Conservation (phyloP, 2,329 filamentous ascomycete genomes). For the Elsinoe australis region DNA sequence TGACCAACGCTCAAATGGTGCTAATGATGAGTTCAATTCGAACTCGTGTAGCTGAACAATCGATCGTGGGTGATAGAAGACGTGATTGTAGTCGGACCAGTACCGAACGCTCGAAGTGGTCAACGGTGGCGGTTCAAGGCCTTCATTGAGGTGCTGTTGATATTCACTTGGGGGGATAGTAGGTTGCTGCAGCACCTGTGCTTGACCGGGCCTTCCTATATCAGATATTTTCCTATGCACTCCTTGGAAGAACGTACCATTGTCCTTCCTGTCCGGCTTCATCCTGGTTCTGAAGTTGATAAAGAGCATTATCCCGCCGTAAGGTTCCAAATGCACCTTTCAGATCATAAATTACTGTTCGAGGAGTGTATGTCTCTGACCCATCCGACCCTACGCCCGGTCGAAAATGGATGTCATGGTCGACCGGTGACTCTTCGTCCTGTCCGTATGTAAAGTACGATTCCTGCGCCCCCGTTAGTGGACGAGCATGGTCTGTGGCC, state of each 20-base stretch:
- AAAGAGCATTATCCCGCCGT: conserved; percentile 79
- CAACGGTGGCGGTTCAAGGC: conserved; percentile 55
- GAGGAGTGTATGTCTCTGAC: conserved; percentile 82
- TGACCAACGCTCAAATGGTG: conserved; percentile 73
- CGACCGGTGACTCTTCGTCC: conserved; percentile 57
- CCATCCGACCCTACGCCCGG: conserved; percentile 75
- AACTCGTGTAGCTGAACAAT: conserved; percentile 82
- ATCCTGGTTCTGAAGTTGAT: conserved; percentile 52
- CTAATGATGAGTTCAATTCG: conserved; percentile 68
- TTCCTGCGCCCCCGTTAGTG: too few relatives aligned
- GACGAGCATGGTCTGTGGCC: too few relatives aligned
- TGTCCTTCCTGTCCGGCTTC: conserved; percentile 35
- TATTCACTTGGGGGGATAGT: conserved; percentile 66
- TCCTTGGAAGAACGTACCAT: conserved; percentile 34
- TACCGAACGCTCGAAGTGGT: conserved; percentile 70
- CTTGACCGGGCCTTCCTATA: conserved; percentile 52
- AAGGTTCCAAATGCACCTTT: conserved; percentile 89
- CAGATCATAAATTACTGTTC: conserved; percentile 87
- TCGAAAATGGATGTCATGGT: conserved; percentile 85
- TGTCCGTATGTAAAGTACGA: conserved; percentile 90
- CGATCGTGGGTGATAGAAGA: conserved; percentile 87
- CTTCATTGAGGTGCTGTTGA: conserved; percentile 69
- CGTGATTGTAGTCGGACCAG: conserved; percentile 91
- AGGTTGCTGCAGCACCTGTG: conserved; percentile 60
- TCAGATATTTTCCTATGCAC: conserved; percentile 1